Evolutionary conservation across 169 alveolate genomes (phyloP).

Genomic region (Plasmodium chabaudi): DNA sequence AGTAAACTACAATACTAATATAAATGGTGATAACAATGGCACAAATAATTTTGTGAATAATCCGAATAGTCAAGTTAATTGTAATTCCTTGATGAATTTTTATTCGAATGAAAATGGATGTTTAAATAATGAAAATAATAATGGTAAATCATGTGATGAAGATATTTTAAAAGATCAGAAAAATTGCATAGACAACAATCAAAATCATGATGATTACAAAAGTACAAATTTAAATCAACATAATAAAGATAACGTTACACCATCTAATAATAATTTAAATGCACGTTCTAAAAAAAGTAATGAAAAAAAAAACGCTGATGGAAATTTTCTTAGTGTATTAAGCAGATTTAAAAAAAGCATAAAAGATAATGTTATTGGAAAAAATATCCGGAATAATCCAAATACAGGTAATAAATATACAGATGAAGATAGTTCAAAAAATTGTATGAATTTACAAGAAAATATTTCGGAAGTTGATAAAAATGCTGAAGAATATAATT

Average conservation of each 20-base stretch:
- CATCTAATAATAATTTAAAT: background rate
- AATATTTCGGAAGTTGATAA: background rate
- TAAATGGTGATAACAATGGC: background rate
- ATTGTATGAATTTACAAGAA: background rate
- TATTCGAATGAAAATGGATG: background rate
- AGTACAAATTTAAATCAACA: background rate
- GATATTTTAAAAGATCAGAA: background rate
- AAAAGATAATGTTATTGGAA: constrained; percentile 39
- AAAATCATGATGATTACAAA: background rate
- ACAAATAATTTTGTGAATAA: background rate
- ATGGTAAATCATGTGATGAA: background rate
- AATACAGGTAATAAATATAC: background rate
- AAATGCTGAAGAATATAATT: too few species aligned
- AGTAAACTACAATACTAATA: background rate
- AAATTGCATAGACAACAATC: background rate
- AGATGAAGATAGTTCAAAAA: background rate
- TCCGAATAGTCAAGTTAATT: background rate
- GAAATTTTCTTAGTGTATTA: constrained; percentile 8
- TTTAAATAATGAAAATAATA: background rate
- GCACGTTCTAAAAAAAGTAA: background rate
- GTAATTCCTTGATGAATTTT: background rate
- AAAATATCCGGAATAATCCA: constrained; percentile 27
- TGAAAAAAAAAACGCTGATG: constrained; percentile 16
- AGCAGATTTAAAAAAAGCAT: constrained; percentile 31
- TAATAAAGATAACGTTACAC: background rate